A percentile compares a stretch with the other conserved stretches of the same genome.
Conservation (phyloP, 2,329 filamentous ascomycete species). For the Nothophoma quercina region DNA sequence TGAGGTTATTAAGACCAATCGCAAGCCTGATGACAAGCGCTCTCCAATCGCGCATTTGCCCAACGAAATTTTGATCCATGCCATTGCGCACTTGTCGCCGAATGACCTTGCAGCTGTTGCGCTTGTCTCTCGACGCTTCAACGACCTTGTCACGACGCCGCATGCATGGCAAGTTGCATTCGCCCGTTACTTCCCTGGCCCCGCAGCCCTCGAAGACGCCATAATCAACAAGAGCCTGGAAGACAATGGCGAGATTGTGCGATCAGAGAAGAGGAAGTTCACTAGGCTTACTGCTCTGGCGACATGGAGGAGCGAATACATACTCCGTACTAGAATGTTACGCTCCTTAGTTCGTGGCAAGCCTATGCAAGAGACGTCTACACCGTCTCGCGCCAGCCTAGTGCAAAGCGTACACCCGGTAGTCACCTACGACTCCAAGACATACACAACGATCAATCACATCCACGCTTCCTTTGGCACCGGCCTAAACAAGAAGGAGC, state of each 20-base stretch:
- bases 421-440: slow-evolving; percentile 84
- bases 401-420: slow-evolving; percentile 75
- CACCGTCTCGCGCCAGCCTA: slow-evolving; percentile 62
- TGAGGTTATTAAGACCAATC: slow-evolving; percentile 59
- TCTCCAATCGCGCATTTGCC: slow-evolving; percentile 70
- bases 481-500: slow-evolving; percentile 71
- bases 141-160: slow-evolving; percentile 84
- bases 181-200: slow-evolving; percentile 85
- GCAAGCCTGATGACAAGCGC: slow-evolving; percentile 54
- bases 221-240: slow-evolving; percentile 55
- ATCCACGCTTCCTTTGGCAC: slow-evolving; percentile 79
- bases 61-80: slow-evolving; percentile 92
- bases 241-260: slow-evolving; percentile 55
- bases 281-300: slow-evolving; percentile 80
- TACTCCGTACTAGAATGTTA: slow-evolving; percentile 83
- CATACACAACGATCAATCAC: slow-evolving; percentile 80
- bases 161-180: slow-evolving; percentile 96
- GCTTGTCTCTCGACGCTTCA: slow-evolving; percentile 86
- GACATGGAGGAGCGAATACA: slow-evolving; percentile 97
- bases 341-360: slow-evolving; percentile 84
- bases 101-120: slow-evolving; percentile 83
- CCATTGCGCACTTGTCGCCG: slow-evolving; percentile 87
- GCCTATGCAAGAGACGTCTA: slow-evolving; percentile 65
- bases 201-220: slow-evolving; percentile 61
- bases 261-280: slow-evolving; percentile 80